These are phyloP conservation scores for Vigna reflexopilosa DNA, from an alignment of 306 rosid species.

Conservation along the genomic window DNA sequence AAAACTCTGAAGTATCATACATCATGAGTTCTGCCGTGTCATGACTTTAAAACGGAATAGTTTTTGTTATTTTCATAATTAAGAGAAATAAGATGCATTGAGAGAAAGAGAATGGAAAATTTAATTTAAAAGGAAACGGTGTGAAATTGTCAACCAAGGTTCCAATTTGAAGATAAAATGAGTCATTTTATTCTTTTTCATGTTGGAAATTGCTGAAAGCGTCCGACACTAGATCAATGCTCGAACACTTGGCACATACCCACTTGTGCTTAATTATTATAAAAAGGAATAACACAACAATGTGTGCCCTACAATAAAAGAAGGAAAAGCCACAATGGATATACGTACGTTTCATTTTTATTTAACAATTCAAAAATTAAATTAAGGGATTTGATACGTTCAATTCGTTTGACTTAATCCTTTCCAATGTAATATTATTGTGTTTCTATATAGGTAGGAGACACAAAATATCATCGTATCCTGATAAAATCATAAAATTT, in stretches of 20 bases:
- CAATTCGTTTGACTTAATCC: background rate
- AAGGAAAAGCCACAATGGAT: conserved; percentile 11
- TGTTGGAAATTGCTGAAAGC: conserved; percentile 38
- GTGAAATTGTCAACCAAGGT: conserved; percentile 35
- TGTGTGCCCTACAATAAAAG: conserved; percentile 14
- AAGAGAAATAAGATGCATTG: conserved; percentile 9
- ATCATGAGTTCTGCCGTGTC: background rate
- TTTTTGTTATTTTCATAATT: too few relatives aligned
- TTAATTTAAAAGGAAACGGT: conserved; percentile 32
- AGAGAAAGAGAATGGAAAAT: conserved; percentile 26
- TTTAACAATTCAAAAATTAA: background rate
- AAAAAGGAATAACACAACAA: conserved; percentile 44
- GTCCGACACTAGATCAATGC: conserved; percentile 29
- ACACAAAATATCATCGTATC: too few relatives aligned
- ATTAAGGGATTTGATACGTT: background rate
- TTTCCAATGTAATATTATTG: too few relatives aligned
- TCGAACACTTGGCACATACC: conserved; percentile 44
- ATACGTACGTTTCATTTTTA: conserved; percentile 2
- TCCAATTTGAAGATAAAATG: conserved; percentile 31
- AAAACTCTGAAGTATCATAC: background rate
- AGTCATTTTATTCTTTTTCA: conserved; percentile 30
- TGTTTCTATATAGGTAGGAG: too few relatives aligned
- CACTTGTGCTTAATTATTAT: conserved; percentile 42
- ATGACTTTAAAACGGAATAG: conserved; percentile 6
- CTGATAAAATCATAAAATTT: too few relatives aligned